Conservation (phyloP, 2,329 filamentous ascomycete genomes). For the Talaromyces marneffei region DNA sequence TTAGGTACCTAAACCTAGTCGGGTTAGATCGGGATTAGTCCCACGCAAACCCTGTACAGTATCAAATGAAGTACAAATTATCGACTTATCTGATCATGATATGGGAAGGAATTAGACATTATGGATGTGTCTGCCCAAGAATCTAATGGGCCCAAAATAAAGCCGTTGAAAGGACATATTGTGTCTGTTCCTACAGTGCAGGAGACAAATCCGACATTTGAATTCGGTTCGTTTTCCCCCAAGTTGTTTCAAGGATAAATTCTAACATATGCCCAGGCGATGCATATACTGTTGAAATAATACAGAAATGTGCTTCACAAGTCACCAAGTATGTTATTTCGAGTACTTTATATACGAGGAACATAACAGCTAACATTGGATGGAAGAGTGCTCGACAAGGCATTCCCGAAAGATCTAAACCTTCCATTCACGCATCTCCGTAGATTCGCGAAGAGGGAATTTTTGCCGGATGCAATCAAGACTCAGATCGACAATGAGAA, state of each 20-base stretch:
- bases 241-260: neutral
- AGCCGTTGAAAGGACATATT: slow-evolving; percentile 31
- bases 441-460: slow-evolving; percentile 35
- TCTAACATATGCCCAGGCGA: slow-evolving; percentile 26
- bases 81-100: neutral
- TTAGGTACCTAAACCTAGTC: neutral
- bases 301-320: slow-evolving; percentile 39
- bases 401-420: slow-evolving; percentile 30
- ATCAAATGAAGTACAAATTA: neutral
- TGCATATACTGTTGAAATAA: slow-evolving; percentile 41
- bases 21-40: neutral
- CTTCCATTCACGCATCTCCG: slow-evolving; percentile 34
- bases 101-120: neutral
- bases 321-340: slow-evolving; percentile 35
- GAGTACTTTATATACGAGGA: neutral
- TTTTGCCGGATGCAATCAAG: slow-evolving; percentile 28
- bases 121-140: neutral
- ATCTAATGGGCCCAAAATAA: slow-evolving; percentile 14
- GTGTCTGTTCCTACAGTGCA: slow-evolving; percentile 40
- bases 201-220: slow-evolving; percentile 36
- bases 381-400: slow-evolving; percentile 34
- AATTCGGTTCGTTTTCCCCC: slow-evolving; percentile 31
- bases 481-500: neutral
- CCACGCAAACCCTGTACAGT: neutral
- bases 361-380: neutral